Conservation (phyloP, 73 alveolate species). For the Paramecium octaurelia region DNA sequence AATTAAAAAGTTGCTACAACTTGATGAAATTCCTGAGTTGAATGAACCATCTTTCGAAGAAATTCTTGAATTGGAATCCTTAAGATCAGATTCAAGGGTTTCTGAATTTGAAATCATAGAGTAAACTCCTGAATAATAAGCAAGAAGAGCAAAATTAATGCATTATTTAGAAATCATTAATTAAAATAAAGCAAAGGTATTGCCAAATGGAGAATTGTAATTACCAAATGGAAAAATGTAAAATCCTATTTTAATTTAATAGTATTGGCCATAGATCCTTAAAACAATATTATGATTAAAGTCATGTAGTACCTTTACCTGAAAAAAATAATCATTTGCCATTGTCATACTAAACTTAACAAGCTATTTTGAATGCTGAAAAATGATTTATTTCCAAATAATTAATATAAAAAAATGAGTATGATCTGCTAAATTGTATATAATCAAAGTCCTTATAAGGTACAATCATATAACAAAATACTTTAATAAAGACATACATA, state of each 20-base stretch:
- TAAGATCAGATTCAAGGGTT: background rate
- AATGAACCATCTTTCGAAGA: conserved; percentile 7
- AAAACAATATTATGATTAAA: background rate
- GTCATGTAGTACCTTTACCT: conserved; percentile 16
- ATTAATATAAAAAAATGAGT: background rate
- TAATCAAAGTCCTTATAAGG: no score
- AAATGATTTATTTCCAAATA: background rate
- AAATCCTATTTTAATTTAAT: background rate
- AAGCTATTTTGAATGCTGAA: background rate
- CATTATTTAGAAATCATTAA: background rate
- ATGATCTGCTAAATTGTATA: background rate
- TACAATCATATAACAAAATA: no score
- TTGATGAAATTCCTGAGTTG: background rate
- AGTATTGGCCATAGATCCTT: background rate
- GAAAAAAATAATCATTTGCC: background rate
- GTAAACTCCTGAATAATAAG: background rate
- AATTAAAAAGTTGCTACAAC: background rate
- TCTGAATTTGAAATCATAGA: background rate
- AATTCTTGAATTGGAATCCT: background rate
- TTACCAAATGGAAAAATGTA: conserved; percentile 43
- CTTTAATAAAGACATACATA: background rate
- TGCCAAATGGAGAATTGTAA: conserved; percentile 35
- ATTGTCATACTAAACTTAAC: background rate
- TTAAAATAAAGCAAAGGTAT: background rate
- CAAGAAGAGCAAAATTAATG: background rate